A percentile compares a stretch with the other conserved stretches of the same genome.
Evolutionary conservation across 1,284 basidiomycete species (phyloP).

Genomic region (Ganoderma lingzhi): DNA sequence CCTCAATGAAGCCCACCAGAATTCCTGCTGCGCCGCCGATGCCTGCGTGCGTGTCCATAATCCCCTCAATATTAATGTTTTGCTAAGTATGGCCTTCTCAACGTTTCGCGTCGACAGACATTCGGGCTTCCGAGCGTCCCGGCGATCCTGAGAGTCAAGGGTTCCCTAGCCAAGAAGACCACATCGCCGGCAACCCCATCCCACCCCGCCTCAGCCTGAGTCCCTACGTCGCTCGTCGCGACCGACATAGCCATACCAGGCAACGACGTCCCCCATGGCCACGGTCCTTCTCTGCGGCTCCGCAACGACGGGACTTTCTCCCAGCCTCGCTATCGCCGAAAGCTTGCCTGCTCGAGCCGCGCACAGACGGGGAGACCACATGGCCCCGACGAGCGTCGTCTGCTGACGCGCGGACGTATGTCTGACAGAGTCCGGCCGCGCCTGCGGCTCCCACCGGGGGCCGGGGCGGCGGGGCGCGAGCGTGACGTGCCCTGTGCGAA

Average conservation of each 20-base stretch:
- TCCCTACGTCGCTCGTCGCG: not conserved
- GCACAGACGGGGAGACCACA: slow-evolving; percentile 1
- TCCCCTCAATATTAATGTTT: not conserved
- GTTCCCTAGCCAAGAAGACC: not conserved
- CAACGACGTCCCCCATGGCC: not conserved
- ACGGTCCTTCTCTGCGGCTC: not conserved
- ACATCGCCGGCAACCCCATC: not conserved
- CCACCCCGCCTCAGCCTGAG: not conserved
- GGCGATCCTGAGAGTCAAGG: not conserved
- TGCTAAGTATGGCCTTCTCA: not conserved
- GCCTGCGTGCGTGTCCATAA: not conserved
- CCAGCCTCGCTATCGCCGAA: slow-evolving; percentile 10
- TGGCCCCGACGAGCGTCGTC: slow-evolving; percentile 3
- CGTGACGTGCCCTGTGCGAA: slow-evolving; percentile 10
- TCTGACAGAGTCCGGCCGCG: slow-evolving; percentile 7
- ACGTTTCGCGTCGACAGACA: not conserved
- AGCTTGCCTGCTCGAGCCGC: slow-evolving; percentile 1
- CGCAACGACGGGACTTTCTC: not conserved
- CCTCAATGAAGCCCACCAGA: not conserved
- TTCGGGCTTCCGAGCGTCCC: not conserved
- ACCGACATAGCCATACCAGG: not conserved
- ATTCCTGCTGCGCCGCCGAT: not conserved
- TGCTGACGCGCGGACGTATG: slow-evolving; percentile 8
- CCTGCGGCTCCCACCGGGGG: not conserved
- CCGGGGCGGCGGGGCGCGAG: not conserved